These are phyloP conservation scores for Lineolata rhizophorae DNA, from an alignment of 495 filamentous ascomycete species.

Conservation along the genomic window DNA sequence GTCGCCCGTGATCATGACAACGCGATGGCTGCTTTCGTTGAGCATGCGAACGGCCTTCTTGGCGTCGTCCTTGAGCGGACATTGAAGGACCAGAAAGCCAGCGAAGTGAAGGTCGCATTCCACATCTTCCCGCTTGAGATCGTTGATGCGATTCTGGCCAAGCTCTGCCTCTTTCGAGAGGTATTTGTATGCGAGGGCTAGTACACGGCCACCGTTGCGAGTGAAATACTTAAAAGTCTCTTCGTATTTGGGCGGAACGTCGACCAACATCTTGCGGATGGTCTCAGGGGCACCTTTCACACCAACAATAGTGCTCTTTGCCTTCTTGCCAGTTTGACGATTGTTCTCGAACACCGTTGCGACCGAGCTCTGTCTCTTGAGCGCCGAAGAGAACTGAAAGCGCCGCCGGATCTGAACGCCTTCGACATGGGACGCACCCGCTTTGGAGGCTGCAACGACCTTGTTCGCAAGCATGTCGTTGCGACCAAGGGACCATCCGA, in stretches of 20 bases:
- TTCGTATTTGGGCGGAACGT: slow-evolving; percentile 73
- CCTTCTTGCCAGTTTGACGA: slow-evolving; percentile 44
- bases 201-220: slow-evolving; percentile 76
- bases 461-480: slow-evolving; percentile 61
- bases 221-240: slow-evolving; percentile 98
- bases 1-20: slow-evolving; percentile 98
- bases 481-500: slow-evolving; percentile 77
- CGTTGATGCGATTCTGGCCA: slow-evolving; percentile 66
- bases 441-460: slow-evolving; percentile 24
- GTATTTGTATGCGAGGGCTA: slow-evolving; percentile 86
- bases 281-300: slow-evolving; percentile 97
- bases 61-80: slow-evolving; percentile 90
- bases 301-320: slow-evolving; percentile 65
- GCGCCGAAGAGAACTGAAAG: slow-evolving; percentile 93
- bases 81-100: slow-evolving; percentile 88
- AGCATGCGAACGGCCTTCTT: slow-evolving; percentile 87
- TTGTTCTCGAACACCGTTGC: slow-evolving; percentile 52
- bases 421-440: slow-evolving; percentile 24
- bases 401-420: slow-evolving; percentile 81
- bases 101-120: slow-evolving; percentile 73
- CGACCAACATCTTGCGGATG: slow-evolving; percentile 73
- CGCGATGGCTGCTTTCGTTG: slow-evolving; percentile 94
- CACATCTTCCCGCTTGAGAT: slow-evolving; percentile 77
- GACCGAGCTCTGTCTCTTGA: slow-evolving; percentile 91
- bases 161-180: slow-evolving; percentile 61